These are phyloP conservation scores for Vaccinium darrowii DNA, from an alignment of 148 eudicot genomes.

Conservation along the genomic window DNA sequence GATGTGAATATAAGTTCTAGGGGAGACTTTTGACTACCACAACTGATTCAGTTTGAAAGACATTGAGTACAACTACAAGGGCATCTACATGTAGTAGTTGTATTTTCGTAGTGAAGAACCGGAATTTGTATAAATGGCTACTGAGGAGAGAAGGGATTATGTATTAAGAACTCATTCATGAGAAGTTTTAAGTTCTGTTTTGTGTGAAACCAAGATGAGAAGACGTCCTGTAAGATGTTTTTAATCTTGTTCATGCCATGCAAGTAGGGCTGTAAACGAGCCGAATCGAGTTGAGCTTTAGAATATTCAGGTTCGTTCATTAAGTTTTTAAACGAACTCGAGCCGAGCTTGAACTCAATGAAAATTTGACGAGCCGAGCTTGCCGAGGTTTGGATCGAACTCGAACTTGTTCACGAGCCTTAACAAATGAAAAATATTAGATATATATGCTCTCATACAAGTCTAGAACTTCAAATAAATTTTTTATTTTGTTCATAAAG, in stretches of 20 bases:
- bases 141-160: background rate
- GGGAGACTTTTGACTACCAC: background rate
- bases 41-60: background rate
- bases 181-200: background rate
- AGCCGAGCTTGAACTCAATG: no score
- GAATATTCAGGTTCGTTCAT: no score
- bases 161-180: background rate
- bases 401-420: no score
- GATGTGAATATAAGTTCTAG: background rate
- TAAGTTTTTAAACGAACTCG: no score
- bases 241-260: background rate
- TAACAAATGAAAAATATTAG: no score
- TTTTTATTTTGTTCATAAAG: no score
- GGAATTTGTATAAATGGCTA: background rate
- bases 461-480: no score
- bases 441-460: no score
- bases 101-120: background rate
- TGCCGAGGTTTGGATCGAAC: no score
- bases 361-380: no score
- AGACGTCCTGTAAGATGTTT: background rate
- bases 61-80: constrained; percentile 3
- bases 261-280: no score
- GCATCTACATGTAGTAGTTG: background rate
- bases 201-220: background rate
- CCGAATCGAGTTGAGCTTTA: no score